Evolutionary conservation across 176 grass and related monocot genomes (phyloP).

Genomic region (Tillandsia fasciculata): DNA sequence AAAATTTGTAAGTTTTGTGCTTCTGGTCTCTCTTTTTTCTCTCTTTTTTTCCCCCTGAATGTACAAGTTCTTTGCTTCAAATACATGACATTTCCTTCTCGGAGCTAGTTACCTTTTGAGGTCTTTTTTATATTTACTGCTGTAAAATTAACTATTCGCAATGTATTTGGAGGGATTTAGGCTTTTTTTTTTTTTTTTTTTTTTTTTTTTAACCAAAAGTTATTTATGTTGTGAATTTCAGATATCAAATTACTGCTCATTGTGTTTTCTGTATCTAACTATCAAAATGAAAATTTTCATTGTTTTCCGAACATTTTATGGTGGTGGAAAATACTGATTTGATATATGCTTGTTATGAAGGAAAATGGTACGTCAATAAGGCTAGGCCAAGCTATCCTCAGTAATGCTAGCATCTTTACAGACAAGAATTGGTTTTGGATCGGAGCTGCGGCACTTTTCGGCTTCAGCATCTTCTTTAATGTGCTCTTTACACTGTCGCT

Average conservation of each 20-base stretch:
- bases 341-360: constrained; percentile 1
- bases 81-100: background rate
- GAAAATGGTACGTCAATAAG: constrained; percentile 31
- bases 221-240: too few relatives aligned
- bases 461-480: constrained; percentile 96
- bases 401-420: constrained; percentile 56
- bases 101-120: too few relatives aligned
- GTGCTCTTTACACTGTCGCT: constrained; percentile 87
- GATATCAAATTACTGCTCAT: too few relatives aligned
- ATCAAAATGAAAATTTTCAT: too few relatives aligned
- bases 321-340: background rate
- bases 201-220: too few relatives aligned
- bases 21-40: too few relatives aligned
- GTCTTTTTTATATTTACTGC: too few relatives aligned
- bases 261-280: too few relatives aligned
- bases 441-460: constrained; percentile 63
- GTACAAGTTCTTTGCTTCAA: background rate
- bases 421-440: constrained; percentile 96
- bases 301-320: background rate
- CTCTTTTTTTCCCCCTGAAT: background rate
- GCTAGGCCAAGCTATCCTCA: constrained; percentile 53
- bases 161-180: too few relatives aligned
- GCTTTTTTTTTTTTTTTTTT: too few relatives aligned
- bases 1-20: constrained; percentile 10
- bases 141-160: too few relatives aligned